Conservation (phyloP, 352 stramenopile genomes). For the Phytopythium oedochilum region DNA sequence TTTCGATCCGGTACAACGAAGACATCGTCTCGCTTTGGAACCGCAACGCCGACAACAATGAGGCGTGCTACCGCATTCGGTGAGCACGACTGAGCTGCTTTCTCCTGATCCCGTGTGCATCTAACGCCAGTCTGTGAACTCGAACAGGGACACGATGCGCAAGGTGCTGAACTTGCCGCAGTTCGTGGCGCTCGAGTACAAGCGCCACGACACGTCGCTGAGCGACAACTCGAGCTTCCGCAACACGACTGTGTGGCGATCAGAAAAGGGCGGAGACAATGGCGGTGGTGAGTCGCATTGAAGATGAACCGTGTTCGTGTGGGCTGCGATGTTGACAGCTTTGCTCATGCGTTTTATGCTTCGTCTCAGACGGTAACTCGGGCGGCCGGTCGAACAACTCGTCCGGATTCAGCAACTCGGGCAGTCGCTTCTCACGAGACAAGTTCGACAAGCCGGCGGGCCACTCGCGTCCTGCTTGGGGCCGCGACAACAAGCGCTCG, state of each 20-base stretch:
- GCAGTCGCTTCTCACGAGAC: conserved; percentile 50
- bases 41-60: conserved; percentile 90
- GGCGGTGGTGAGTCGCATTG: conserved; percentile 10
- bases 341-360: neutral
- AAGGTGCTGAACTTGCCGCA: conserved; percentile 88
- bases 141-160: conserved; percentile 78
- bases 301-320: neutral
- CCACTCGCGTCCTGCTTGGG: conserved; percentile 48
- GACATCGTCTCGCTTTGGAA: conserved; percentile 95
- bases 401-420: conserved; percentile 12
- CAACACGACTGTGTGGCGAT: conserved; percentile 76
- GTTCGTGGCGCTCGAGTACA: conserved; percentile 92
- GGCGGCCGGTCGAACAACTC: conserved; percentile 4
- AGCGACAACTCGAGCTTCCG: conserved; percentile 79
- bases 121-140: neutral
- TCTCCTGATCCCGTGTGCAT: neutral
- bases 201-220: conserved; percentile 85
- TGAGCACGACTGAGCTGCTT: conserved; percentile 9
- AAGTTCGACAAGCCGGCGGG: conserved; percentile 34
- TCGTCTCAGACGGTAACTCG: neutral
- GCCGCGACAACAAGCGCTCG: conserved; percentile 54
- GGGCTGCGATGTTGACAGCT: neutral
- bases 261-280: conserved; percentile 40
- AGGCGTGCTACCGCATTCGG: conserved; percentile 82
- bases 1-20: conserved; percentile 91